A percentile compares a stretch with the other conserved stretches of the same genome.
Conservation (phyloP, 305 asterid species). For the Solanum chacoense region DNA sequence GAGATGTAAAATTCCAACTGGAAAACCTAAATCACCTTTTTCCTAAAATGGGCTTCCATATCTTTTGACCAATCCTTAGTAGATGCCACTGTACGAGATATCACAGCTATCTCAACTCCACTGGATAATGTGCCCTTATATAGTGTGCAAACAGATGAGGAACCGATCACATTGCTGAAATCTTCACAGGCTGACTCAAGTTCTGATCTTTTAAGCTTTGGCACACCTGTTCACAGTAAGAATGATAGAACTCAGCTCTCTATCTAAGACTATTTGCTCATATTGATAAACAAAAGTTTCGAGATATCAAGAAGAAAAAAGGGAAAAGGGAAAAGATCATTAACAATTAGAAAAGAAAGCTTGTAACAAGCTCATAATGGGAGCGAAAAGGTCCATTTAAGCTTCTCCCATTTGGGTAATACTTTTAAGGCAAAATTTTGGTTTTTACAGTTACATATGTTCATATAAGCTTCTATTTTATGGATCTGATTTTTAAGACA, state of each 20-base stretch:
- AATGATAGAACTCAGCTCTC: not conserved
- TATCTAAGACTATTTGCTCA: not conserved
- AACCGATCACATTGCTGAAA: conserved; percentile 84
- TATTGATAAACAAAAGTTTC: not conserved
- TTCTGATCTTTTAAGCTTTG: conserved; percentile 68
- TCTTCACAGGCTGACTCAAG: conserved; percentile 89
- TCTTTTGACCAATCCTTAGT: conserved; percentile 72
- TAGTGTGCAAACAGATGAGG: conserved; percentile 45
- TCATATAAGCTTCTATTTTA: not conserved
- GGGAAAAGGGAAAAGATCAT: not conserved
- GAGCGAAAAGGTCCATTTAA: not conserved
- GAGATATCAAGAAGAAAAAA: not conserved
- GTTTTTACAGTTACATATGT: not conserved
- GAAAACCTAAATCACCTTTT: conserved; percentile 37
- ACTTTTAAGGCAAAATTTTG: not conserved
- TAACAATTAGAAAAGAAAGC: not conserved
- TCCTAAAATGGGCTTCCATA: conserved; percentile 54
- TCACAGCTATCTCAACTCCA: conserved; percentile 85
- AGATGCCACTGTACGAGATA: conserved; percentile 40
- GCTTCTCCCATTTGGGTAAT: not conserved
- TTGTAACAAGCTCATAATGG: not conserved
- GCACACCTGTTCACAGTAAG: conserved; percentile 47
- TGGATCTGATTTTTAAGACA: not conserved
- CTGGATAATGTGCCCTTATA: conserved; percentile 86
- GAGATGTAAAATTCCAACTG: not conserved